Percentiles rank a stretch among this genome's conserved stretches.
Evolutionary conservation across 257 asterid species (phyloP).

Genomic region (Osmanthus fragrans): DNA sequence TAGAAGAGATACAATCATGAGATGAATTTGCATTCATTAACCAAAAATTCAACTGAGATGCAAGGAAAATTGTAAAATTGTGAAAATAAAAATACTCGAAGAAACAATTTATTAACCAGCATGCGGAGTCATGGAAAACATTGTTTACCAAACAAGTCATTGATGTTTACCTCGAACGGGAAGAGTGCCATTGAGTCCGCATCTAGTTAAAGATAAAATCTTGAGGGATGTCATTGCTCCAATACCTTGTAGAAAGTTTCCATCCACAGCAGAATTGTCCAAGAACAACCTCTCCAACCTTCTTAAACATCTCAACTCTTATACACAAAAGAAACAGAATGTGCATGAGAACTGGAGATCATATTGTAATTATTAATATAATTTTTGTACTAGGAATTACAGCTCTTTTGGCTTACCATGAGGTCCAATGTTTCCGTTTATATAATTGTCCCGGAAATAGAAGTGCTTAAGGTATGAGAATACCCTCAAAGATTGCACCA

Average conservation of each 20-base stretch:
- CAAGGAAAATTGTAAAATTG: too few species aligned
- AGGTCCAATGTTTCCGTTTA: neutral
- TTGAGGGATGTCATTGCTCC: neutral
- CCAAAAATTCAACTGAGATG: neutral
- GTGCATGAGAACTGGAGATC: neutral
- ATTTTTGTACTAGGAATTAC: neutral
- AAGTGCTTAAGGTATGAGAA: neutral
- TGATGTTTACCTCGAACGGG: neutral
- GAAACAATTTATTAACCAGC: too few species aligned
- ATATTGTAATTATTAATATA: too few species aligned
- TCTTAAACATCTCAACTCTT: neutral
- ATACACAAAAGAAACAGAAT: too few species aligned
- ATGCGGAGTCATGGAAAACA: neutral
- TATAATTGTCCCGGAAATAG: too few species aligned
- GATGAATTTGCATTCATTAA: neutral
- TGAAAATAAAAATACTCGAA: too few species aligned
- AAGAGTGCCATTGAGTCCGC: neutral
- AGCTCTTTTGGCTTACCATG: neutral
- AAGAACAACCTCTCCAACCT: neutral
- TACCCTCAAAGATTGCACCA: neutral
- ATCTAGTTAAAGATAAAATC: neutral
- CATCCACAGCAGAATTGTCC: neutral
- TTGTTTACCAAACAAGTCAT: neutral
- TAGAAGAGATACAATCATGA: too few species aligned
- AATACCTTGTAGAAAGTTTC: neutral